A percentile compares a stretch with the other conserved stretches of the same genome.
Conservation (phyloP, 2,329 filamentous ascomycete species). For the Emmonsia crescens region DNA sequence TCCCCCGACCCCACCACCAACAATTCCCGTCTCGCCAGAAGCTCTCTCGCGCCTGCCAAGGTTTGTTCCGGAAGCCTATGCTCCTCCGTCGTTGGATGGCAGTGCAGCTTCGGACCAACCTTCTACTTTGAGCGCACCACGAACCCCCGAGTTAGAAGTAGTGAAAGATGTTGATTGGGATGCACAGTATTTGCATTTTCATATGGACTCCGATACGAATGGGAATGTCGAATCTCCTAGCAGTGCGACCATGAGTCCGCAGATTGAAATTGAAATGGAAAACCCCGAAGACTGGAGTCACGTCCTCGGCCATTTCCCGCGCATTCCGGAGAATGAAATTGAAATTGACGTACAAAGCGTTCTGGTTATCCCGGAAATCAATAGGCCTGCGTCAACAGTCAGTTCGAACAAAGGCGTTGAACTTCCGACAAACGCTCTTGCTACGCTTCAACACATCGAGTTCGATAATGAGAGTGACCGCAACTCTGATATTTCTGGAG, state of each 20-base stretch:
- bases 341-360: constrained; percentile 14
- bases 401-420: constrained; percentile 46
- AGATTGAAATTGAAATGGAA: constrained; percentile 31
- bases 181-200: constrained; percentile 24
- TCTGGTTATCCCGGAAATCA: constrained; percentile 7
- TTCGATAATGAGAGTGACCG: constrained; percentile 35
- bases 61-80: constrained; percentile 61
- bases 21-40: constrained; percentile 64
- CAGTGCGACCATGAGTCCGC: constrained; percentile 18
- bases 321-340: constrained; percentile 23
- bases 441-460: constrained; percentile 65
- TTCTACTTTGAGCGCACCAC: constrained; percentile 69
- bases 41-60: constrained; percentile 62
- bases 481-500: constrained; percentile 33
- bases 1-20: constrained; percentile 39
- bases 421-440: constrained; percentile 69
- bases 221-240: constrained; percentile 17
- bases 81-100: constrained; percentile 80
- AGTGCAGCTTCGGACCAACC: constrained; percentile 82
- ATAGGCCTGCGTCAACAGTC: constrained; percentile 15
- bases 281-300: constrained; percentile 50
- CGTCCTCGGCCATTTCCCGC: constrained; percentile 31
- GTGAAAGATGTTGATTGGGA: constrained; percentile 54
- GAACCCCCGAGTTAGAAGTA: constrained; percentile 62
- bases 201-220: constrained; percentile 23